phyloP scores from a whole-genome alignment of 2,329 filamentous ascomycete genomes.

The Ambrosiella cleistominuta region DNA sequence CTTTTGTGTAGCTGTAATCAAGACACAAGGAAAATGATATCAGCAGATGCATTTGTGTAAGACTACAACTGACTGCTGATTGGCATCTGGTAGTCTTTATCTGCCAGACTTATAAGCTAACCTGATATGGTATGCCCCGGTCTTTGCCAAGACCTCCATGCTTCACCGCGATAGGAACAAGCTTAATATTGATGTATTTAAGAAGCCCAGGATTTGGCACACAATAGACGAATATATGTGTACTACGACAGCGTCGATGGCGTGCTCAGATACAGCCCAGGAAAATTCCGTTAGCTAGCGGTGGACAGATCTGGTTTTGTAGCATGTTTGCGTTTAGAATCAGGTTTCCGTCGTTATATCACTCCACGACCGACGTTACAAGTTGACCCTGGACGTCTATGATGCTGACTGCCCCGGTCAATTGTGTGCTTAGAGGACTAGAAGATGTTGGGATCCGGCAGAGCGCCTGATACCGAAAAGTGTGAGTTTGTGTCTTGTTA shows the following conservation, averaged over 20 bases:
- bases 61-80: no score
- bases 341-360: background rate
- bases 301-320: background rate
- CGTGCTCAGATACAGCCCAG: background rate
- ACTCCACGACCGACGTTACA: background rate
- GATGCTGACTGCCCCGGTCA: background rate
- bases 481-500: no score
- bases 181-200: no score
- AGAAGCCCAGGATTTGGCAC: no score
- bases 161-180: background rate
- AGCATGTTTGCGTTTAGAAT: background rate
- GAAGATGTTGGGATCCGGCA: no score
- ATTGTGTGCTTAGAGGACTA: background rate
- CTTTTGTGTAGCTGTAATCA: background rate
- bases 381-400: background rate
- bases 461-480: no score
- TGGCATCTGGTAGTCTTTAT: background rate
- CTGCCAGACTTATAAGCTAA: background rate
- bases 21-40: background rate
- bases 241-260: background rate
- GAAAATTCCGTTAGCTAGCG: background rate
- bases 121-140: background rate
- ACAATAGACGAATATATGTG: background rate
- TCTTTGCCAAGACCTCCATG: background rate
- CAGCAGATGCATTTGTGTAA: no score